Conservation (phyloP, 805 yeast species). For the Candida coquimbonensis region DNA sequence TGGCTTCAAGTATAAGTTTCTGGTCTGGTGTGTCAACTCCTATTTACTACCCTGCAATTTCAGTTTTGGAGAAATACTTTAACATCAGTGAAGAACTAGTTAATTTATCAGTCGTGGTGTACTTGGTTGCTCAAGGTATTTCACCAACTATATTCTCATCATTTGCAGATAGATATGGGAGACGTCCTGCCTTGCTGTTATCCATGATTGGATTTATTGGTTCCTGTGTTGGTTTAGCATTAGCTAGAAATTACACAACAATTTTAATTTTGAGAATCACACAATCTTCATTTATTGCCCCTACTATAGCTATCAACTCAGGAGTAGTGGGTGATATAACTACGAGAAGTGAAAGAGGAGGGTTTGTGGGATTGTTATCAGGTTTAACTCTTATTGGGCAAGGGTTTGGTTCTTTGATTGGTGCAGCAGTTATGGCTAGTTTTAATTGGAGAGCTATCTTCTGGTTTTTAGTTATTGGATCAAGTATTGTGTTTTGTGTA, state of each 20-base stretch:
- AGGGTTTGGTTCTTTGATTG: slow-evolving; percentile 74
- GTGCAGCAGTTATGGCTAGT: slow-evolving; percentile 34
- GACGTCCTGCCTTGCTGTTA: slow-evolving; percentile 57
- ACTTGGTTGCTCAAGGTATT: slow-evolving; percentile 69
- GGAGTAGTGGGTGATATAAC: slow-evolving; percentile 75
- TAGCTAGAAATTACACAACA: slow-evolving; percentile 47
- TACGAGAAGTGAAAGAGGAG: slow-evolving; percentile 59
- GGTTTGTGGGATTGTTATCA: slow-evolving; percentile 54
- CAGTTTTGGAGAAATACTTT: slow-evolving; percentile 48
- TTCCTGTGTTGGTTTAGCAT: slow-evolving; percentile 62
- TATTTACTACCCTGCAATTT: slow-evolving; percentile 74
- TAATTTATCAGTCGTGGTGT: slow-evolving; percentile 70
- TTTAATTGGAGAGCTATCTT: slow-evolving; percentile 74
- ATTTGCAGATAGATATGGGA: slow-evolving; percentile 63
- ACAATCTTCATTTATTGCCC: slow-evolving; percentile 75
- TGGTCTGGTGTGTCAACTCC: slow-evolving; percentile 72
- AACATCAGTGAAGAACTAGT: slow-evolving; percentile 47
- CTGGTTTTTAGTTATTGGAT: slow-evolving; percentile 65
- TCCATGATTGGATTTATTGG: slow-evolving; percentile 51
- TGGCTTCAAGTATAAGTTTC: slow-evolving; percentile 39
- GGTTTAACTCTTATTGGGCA: slow-evolving; percentile 68
- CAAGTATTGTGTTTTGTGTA: slow-evolving; percentile 36
- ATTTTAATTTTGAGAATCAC: slow-evolving; percentile 62
- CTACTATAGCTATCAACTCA: slow-evolving; percentile 61
- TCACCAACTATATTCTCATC: slow-evolving; percentile 65